Percentiles rank a stretch among this genome's conserved stretches.
phyloP scores from a whole-genome alignment of 257 asterid genomes.

The Nicotiana noctiflora region DNA sequence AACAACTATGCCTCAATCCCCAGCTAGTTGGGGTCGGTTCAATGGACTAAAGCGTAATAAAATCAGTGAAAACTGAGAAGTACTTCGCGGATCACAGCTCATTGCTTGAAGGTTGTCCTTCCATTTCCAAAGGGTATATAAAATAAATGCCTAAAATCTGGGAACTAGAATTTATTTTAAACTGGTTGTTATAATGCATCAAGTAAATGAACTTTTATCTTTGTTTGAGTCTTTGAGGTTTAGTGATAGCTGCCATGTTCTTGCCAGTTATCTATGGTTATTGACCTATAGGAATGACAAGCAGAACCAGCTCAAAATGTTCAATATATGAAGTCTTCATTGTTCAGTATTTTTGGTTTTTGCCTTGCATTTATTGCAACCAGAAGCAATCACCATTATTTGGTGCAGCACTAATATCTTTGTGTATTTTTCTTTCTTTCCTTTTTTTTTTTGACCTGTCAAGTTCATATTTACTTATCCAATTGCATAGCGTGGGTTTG shows the following conservation, averaged over 20 bases:
- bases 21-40: background rate
- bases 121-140: background rate
- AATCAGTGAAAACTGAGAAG: slow-evolving; percentile 3
- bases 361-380: background rate
- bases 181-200: background rate
- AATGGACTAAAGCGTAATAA: background rate
- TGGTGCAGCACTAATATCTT: background rate
- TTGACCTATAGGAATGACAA: background rate
- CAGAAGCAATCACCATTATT: background rate
- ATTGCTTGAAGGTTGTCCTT: background rate
- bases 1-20: background rate
- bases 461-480: background rate
- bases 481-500: background rate
- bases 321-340: background rate
- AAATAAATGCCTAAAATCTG: background rate
- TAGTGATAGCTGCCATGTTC: background rate
- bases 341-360: background rate
- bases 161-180: background rate
- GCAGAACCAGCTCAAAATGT: background rate
- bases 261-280: background rate
- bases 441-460: background rate
- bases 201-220: background rate
- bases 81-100: background rate
- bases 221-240: background rate
- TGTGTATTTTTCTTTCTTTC: background rate